Percentiles rank a stretch among this genome's conserved stretches.
These are phyloP conservation scores for Theileria orientalis DNA, from an alignment of 169 alveolate genomes.

Conservation along the genomic window DNA sequence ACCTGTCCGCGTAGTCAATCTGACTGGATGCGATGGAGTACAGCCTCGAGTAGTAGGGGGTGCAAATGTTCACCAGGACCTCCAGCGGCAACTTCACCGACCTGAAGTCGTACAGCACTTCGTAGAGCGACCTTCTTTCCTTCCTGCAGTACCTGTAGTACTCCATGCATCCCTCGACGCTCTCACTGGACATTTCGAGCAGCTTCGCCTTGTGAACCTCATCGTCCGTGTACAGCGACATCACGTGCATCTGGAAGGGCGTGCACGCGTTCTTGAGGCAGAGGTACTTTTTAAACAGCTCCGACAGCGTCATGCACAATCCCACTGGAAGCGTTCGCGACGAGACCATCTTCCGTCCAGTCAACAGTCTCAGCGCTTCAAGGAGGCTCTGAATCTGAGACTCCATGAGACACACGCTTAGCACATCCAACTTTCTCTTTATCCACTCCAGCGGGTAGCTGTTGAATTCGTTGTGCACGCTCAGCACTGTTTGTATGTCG, in stretches of 20 bases:
- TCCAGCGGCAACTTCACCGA: slow-evolving; percentile 39
- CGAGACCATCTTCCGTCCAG: too few species aligned
- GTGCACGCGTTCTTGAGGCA: slow-evolving; percentile 46
- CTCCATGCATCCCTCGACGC: slow-evolving; percentile 40
- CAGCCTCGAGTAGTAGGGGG: slow-evolving; percentile 61
- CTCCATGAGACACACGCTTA: too few species aligned
- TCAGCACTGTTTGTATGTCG: slow-evolving; percentile 1
- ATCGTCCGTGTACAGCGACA: slow-evolving; percentile 29
- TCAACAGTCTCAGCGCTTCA: too few species aligned
- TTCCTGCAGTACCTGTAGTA: slow-evolving; percentile 54
- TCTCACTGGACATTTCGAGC: slow-evolving; percentile 37
- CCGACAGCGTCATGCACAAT: slow-evolving; percentile 20
- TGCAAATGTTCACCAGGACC: slow-evolving; percentile 43
- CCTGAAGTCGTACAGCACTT: slow-evolving; percentile 48
- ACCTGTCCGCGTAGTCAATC: not conserved
- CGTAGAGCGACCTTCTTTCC: slow-evolving; percentile 46
- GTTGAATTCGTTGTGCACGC: not conserved
- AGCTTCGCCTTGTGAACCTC: slow-evolving; percentile 45
- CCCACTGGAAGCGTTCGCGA: slow-evolving; percentile 14
- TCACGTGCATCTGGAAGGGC: slow-evolving; percentile 55
- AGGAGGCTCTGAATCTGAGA: too few species aligned
- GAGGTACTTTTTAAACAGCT: slow-evolving; percentile 29
- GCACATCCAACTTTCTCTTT: not conserved
- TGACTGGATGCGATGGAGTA: slow-evolving; percentile 51
- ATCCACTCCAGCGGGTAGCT: not conserved